Evolutionary conservation across 257 asterid species (phyloP).

Genomic region (Przewalskia tangutica): DNA sequence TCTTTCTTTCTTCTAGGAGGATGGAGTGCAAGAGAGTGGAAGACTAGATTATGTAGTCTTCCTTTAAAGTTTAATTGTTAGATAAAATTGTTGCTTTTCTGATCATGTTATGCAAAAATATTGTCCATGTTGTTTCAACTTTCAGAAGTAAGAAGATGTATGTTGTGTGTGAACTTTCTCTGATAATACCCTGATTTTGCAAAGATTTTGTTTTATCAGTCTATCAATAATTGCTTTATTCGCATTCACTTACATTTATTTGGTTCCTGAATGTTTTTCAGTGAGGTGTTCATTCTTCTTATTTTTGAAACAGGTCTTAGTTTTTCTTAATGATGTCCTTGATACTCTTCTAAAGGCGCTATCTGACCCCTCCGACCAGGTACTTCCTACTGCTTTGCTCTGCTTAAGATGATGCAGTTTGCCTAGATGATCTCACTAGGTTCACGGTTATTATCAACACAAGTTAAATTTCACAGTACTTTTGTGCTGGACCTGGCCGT

Average conservation of each 20-base stretch:
- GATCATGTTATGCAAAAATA: neutral
- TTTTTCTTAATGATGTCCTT: slow-evolving; percentile 65
- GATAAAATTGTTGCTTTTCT: neutral
- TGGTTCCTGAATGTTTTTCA: neutral
- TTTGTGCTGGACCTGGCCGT: neutral
- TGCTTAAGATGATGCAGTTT: slow-evolving; percentile 4
- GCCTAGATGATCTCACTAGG: neutral
- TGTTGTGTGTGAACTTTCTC: neutral
- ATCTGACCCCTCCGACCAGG: slow-evolving; percentile 99
- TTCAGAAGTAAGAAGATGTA: neutral
- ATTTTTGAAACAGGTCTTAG: slow-evolving; percentile 58
- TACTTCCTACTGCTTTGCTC: slow-evolving; percentile 27
- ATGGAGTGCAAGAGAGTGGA: neutral
- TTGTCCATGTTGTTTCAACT: neutral
- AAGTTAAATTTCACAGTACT: neutral
- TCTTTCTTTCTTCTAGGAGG: neutral
- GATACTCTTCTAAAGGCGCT: slow-evolving; percentile 84
- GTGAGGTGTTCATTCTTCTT: neutral
- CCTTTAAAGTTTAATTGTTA: neutral
- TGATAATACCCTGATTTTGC: neutral
- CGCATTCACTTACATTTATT: neutral
- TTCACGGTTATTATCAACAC: neutral
- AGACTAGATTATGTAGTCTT: neutral
- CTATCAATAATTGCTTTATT: neutral
- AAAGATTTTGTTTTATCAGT: neutral